These are phyloP conservation scores for Rhododendron williamsianum DNA, from an alignment of 148 eudicot species.

Conservation along the genomic window DNA sequence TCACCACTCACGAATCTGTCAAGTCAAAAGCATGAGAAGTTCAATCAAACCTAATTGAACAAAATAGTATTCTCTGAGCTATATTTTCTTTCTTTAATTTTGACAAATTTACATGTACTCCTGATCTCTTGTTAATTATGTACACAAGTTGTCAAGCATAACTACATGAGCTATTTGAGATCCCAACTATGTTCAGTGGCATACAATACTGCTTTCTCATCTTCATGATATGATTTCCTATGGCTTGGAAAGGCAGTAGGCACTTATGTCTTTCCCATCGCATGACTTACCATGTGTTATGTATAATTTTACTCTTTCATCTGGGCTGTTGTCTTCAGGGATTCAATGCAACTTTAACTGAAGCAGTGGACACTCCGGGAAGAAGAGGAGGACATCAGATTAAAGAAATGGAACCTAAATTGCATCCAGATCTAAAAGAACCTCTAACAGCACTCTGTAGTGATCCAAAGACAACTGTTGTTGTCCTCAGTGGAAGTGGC, in stretches of 20 bases:
- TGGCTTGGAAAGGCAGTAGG: not conserved
- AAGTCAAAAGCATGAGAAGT: not conserved
- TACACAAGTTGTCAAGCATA: not conserved
- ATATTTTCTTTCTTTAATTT: not conserved
- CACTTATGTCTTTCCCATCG: not conserved
- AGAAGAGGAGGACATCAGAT: slow-evolving; percentile 92
- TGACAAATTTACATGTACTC: not conserved
- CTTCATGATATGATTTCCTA: not conserved
- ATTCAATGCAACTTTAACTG: slow-evolving; percentile 82
- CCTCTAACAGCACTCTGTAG: slow-evolving; percentile 62
- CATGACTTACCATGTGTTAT: not conserved
- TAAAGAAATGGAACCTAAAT: slow-evolving; percentile 81
- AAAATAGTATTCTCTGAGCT: not conserved
- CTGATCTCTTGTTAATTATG: not conserved
- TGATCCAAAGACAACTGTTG: slow-evolving; percentile 81
- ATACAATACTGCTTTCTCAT: not conserved
- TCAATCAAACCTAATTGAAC: not conserved
- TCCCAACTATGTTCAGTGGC: not conserved
- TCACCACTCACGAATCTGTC: not conserved
- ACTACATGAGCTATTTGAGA: not conserved
- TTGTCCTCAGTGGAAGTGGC: slow-evolving; percentile 91
- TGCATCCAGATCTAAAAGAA: slow-evolving; percentile 75
- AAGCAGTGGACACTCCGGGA: slow-evolving; percentile 78
- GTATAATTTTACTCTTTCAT: not conserved
- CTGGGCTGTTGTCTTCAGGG: slow-evolving; percentile 44